These are phyloP conservation scores for Candolleomyces aberdarensis DNA, from an alignment of 768 basidiomycete genomes.

Conservation along the genomic window DNA sequence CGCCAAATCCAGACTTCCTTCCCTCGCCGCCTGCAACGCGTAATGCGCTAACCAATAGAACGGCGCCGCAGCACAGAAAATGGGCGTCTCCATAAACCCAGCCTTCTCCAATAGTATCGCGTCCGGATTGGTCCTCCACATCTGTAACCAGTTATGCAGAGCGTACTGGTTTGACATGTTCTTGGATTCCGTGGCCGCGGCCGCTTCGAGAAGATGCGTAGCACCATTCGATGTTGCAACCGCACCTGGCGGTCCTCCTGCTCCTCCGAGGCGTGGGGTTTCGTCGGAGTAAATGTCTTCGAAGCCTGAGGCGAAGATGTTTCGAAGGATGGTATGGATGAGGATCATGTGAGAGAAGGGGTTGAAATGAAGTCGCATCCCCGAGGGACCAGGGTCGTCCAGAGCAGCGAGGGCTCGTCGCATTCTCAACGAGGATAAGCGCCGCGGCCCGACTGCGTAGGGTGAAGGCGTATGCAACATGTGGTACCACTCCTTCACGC, in stretches of 20 bases:
- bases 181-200: conserved; percentile 5
- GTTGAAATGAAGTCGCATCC: conserved; percentile 29
- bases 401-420: conserved; percentile 32
- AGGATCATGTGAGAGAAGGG: conserved; percentile 45
- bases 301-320: conserved; percentile 27
- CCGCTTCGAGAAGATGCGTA: conserved; percentile 2
- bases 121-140: conserved; percentile 45
- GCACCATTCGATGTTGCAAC: no score
- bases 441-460: conserved; percentile 33
- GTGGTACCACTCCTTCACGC: conserved; percentile 47
- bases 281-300: conserved; percentile 7
- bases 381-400: conserved; percentile 27
- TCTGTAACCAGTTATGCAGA: conserved; percentile 59
- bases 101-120: conserved; percentile 25
- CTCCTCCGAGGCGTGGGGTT: conserved; percentile 4
- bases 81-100: conserved; percentile 26
- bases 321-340: conserved; percentile 43
- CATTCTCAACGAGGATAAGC: conserved; percentile 37
- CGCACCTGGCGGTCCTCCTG: not conserved
- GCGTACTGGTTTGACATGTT: conserved; percentile 43
- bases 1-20: conserved; percentile 29
- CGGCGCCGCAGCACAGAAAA: conserved; percentile 45
- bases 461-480: conserved; percentile 37
- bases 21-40: conserved; percentile 49
- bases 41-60: conserved; percentile 65